These are phyloP conservation scores for Aspergillus leporis DNA, from an alignment of 495 filamentous ascomycete species.

Conservation along the genomic window DNA sequence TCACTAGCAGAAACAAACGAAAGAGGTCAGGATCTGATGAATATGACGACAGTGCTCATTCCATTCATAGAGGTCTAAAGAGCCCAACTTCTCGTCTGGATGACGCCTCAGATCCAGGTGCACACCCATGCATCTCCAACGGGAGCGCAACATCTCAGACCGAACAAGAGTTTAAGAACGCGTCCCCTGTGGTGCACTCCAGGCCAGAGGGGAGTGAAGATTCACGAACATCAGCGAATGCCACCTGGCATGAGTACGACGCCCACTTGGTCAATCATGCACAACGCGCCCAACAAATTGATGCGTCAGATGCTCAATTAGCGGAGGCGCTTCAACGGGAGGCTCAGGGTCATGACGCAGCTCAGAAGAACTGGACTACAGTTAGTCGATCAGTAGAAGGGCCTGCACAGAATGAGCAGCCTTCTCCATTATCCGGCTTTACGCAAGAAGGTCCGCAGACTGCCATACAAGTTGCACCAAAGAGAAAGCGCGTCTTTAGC, in stretches of 20 bases:
- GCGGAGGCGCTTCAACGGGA: constrained; percentile 54
- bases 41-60: constrained; percentile 22
- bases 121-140: constrained; percentile 16
- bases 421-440: constrained; percentile 38
- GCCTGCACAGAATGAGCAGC: constrained; percentile 32
- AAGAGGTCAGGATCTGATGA: constrained; percentile 44
- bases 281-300: constrained; percentile 48
- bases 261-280: constrained; percentile 42
- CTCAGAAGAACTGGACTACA: constrained; percentile 30
- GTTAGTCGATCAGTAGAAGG: constrained; percentile 35
- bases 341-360: constrained; percentile 40
- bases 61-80: constrained; percentile 15
- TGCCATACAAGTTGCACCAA: constrained; percentile 67
- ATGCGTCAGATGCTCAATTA: constrained; percentile 51
- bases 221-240: constrained; percentile 29
- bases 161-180: constrained; percentile 25
- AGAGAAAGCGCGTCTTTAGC: constrained; percentile 87
- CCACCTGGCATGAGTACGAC: constrained; percentile 45
- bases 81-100: constrained; percentile 25
- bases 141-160: constrained; percentile 11
- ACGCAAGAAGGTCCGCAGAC: constrained; percentile 38
- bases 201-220: constrained; percentile 36
- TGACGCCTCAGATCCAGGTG: constrained; percentile 13
- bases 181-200: constrained; percentile 24
- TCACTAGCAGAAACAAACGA: constrained; percentile 35